These are phyloP conservation scores for Beauveria bassiana DNA, from an alignment of 2,329 filamentous ascomycete species.

Conservation along the genomic window DNA sequence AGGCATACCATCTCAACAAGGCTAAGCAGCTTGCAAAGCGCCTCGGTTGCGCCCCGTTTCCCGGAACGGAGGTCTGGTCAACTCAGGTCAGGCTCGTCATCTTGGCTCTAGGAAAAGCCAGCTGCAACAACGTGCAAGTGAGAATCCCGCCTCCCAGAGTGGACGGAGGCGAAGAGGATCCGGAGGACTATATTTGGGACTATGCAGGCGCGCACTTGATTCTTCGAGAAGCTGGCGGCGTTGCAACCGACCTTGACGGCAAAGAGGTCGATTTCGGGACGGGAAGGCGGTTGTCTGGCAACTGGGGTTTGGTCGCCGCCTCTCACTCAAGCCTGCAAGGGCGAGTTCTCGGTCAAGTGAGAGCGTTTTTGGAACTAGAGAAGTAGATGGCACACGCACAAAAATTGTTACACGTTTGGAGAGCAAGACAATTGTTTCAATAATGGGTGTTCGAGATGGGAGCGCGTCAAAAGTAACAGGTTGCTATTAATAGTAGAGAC, in stretches of 20 bases:
- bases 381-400: too few species aligned
- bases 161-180: neutral
- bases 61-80: constrained; percentile 5
- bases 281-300: neutral
- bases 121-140: neutral
- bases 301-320: neutral
- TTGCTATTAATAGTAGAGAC: neutral
- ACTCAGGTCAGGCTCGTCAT: neutral
- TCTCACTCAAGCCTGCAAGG: neutral
- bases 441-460: neutral
- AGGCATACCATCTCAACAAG: neutral
- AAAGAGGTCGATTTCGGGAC: neutral
- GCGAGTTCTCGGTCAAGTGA: neutral
- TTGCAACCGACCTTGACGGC: neutral
- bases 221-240: neutral
- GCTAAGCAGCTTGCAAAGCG: neutral
- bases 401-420: too few species aligned
- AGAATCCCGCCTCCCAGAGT: neutral
- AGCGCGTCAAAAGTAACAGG: neutral
- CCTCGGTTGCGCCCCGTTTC: neutral
- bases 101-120: neutral
- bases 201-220: constrained; percentile 3
- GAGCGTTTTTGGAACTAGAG: neutral
- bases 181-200: constrained; percentile 1
- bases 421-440: too few species aligned